Base-by-base conservation (phyloP, 164 flowering plant species). In the Magnolia officinalis region DNA sequence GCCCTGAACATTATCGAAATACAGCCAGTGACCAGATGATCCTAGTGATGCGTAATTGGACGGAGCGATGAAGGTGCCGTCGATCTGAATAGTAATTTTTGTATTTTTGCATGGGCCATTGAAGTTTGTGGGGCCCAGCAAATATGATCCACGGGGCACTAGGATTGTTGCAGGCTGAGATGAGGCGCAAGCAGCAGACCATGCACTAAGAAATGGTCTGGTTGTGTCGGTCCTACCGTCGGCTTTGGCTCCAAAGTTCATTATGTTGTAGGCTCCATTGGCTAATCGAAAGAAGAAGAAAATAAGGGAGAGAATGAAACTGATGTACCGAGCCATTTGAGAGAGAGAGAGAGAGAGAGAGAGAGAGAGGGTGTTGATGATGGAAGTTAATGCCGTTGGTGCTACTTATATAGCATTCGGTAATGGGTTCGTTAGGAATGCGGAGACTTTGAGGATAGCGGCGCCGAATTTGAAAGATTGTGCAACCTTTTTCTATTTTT, bases 181-280 rank as follows among this genome's bases (percentile, higher is more conserved):
- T 4, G 85, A 79, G 31, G 71, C 72, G 71, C 85, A 83, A 55
- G 83, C 83, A 0, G 77, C 61, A 1, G 55, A 52, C 85, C 85
- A 83, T 63, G 85, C 82, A 4, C 50, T 61, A 8, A 78, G 77
- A 63, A 83, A 76, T 1, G 85, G 20, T 6, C 5, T 55, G 14
- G 79, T 80, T 5, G 80, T 71, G 49, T 81, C 78, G 5, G 80
- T 76, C 29, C 16, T 67, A 0, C 81, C 85, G 59, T 80, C 85
- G 1, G 78, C 29, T 50, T 23, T 78, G 10, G 83, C 81, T 1
- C 85, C 83, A n/a, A 64, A 80, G 58, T 26, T 74, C 20, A 72
- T 14, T 10, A 83, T 74, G 51, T 78, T 76, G 65, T 73, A 80
- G 20, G 16, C 74, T 66, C 78, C 81, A 45, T 76, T 58, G 18